Conservation (phyloP, 108 stramenopile genomes). For the Tribonema minus region DNA sequence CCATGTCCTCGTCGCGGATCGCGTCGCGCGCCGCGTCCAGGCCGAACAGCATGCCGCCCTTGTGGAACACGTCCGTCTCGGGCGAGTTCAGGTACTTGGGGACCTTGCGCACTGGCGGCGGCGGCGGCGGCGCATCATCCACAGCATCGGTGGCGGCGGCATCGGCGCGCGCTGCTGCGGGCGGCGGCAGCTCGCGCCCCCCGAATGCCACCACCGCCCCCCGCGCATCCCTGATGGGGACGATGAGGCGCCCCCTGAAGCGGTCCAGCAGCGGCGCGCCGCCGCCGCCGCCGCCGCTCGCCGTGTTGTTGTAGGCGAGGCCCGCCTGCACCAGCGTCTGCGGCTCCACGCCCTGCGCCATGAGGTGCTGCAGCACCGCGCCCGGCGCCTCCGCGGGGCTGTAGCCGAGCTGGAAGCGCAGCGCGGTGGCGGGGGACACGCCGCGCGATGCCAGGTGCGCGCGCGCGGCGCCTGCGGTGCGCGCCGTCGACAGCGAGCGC, state of each 20-base stretch:
- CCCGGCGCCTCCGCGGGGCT: constrained; percentile 73
- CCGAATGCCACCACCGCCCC: constrained; percentile 46
- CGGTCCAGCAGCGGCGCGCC: constrained; percentile 5
- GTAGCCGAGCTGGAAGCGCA: constrained; percentile 76
- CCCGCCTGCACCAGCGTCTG: constrained; percentile 78
- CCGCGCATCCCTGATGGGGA: constrained; percentile 42
- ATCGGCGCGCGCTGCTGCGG: background rate
- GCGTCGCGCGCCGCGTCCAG: constrained; percentile 58
- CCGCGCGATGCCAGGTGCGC: constrained; percentile 65
- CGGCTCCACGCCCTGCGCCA: constrained; percentile 59
- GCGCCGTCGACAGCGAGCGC: constrained; percentile 60
- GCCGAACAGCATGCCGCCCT: constrained; percentile 74
- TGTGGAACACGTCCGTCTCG: constrained; percentile 74
- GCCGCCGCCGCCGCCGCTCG: background rate
- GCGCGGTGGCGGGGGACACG: constrained; percentile 63
- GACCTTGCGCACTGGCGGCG: background rate
- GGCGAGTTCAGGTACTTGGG: constrained; percentile 91
- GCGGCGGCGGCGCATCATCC: background rate
- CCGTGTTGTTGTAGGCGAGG: constrained; percentile 53
- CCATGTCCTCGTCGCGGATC: constrained; percentile 28
- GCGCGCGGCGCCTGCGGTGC: constrained; percentile 61
- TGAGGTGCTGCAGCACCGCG: constrained; percentile 72
- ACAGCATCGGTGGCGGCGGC: background rate
- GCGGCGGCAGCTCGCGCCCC: constrained; percentile 25
- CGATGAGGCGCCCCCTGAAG: constrained; percentile 39